Evolutionary conservation across 306 rosid species (phyloP), one percentile per base, ranked within the genome.

Genomic region (Vigna radiata): DNA sequence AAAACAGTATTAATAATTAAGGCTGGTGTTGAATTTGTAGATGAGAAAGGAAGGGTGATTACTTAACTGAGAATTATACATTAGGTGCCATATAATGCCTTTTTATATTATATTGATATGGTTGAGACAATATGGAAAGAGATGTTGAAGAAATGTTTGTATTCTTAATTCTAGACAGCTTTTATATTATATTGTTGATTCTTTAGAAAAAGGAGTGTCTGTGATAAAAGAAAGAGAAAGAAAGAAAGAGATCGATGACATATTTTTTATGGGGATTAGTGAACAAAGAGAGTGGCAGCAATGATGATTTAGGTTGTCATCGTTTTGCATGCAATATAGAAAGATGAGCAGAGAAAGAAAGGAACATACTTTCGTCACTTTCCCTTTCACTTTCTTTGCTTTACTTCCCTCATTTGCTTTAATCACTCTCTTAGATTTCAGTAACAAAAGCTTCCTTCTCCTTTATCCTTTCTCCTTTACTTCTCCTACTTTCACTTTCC

Each of bases 401-500:
- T 88, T 90, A 55, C 65, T 86, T 66, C 71, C 77, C 68, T 85
- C 78, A 81, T 87, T 37, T 37, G 46, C 91, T 88, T 90, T 90
- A 85, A 82, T 85, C 87, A 81, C 23, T 76, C 88, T 86, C 93
- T 87, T 88, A 88, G 93, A 88, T 85, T 91, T 91, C 93, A 90
- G 91, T 86, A 91, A 88, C 86, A 81, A 87, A 86, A 90, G 88
- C 84, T 65, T 48, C 71, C 33, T 58, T 70, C 16, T 60, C 58
- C 70, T 41, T 41, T 41, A 83, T 64, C 49, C 70, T 23, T 56
- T 82, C 72, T 47, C 59, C 21, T 63, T 77, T 54, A 8, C 55
- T 52, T 43, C 75, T n/a, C 18, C 79, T 78, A 25, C 81, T 81
- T 80, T 65, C 49, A 70, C 73, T 77, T 79, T 72, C 60, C 53